Evolutionary conservation across 768 basidiomycete species (phyloP).

Genomic region (Lentinula sp.): DNA sequence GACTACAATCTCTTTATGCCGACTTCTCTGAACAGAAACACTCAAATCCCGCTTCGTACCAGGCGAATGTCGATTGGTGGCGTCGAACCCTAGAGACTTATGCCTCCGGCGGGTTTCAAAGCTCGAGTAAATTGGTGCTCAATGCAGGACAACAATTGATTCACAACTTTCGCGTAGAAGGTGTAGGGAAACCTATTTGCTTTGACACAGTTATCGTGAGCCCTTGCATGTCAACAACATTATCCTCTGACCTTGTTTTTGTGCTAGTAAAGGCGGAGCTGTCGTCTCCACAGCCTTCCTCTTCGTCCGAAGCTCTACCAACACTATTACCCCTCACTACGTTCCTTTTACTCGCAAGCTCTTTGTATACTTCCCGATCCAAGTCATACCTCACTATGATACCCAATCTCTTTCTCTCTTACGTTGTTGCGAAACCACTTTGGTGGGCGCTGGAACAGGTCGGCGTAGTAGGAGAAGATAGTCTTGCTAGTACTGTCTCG

Average conservation of each 20-base stretch:
- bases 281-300: slow-evolving; percentile 21
- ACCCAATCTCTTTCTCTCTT: slow-evolving; percentile 62
- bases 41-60: slow-evolving; percentile 79
- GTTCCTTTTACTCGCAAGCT: slow-evolving; percentile 50
- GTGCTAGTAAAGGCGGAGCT: slow-evolving; percentile 54
- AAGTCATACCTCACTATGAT: slow-evolving; percentile 21
- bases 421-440: slow-evolving; percentile 69
- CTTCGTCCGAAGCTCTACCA: slow-evolving; percentile 2
- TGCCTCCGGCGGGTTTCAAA: slow-evolving; percentile 53
- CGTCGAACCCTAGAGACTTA: slow-evolving; percentile 55
- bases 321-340: slow-evolving; percentile 41
- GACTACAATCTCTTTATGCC: slow-evolving; percentile 80
- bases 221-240: neutral
- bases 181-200: slow-evolving; percentile 71
- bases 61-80: slow-evolving; percentile 89
- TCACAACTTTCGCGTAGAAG: slow-evolving; percentile 57
- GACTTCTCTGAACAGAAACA: slow-evolving; percentile 80
- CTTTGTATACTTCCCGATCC: slow-evolving; percentile 67
- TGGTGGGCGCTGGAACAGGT: slow-evolving; percentile 85
- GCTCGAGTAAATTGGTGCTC: slow-evolving; percentile 51
- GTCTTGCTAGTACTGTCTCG: neutral
- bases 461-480: slow-evolving; percentile 64
- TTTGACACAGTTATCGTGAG: slow-evolving; percentile 71
- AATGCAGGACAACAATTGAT: slow-evolving; percentile 46
- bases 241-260: neutral